Base-by-base conservation (phyloP, 805 yeast species). In the Myxozyma mucilagina region DNA sequence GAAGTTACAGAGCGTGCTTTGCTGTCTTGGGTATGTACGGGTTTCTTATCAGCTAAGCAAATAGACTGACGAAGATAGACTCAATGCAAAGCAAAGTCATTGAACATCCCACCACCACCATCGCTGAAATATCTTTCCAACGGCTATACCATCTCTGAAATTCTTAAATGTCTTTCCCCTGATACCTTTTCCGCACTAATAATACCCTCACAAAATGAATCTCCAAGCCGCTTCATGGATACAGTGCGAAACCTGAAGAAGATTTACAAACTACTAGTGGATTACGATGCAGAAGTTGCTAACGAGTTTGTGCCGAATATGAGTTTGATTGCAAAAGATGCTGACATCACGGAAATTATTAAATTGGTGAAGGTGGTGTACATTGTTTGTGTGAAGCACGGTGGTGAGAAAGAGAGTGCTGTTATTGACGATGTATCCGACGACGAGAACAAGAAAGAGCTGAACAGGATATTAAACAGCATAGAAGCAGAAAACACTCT, bases 241-340 rank as follows among this genome's bases (percentile, higher is more conserved):
- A 47, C 49, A 10, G 59, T 60, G 16, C 66, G 59, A 10, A 61
- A 61, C 43, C 39, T 63, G 16, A 63, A 63, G 49, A 45, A 42
- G 20, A 29, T 63, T 36, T 53, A 50, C 35, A 63, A 63, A 20
- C 29, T 57, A n/a, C 31, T 63, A 20, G 16, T 53, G 32, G n/a
- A 51, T 31, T 61, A 36, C 20, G 45, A 44, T 39, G 41, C 43
- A n/a, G 54, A 47, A 16, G 32, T 18, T 20, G 10, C 41, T 1
- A 42, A 18, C n/a, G 20, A n/a, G 14, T 47, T 36, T 10, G 50
- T 29, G 24, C 61, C 66, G 38, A 63, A 63, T 47, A 43, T 63
- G 54, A 63, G 64, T 49, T 49, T 63, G 50, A 53, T 63, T 32
- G 66, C 64, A n/a, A 63, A 61, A 36, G 65, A 63, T 34, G 59